These are phyloP conservation scores for Aureobasidium melanogenum DNA, from an alignment of 2,329 filamentous ascomycete species.

Conservation along the genomic window DNA sequence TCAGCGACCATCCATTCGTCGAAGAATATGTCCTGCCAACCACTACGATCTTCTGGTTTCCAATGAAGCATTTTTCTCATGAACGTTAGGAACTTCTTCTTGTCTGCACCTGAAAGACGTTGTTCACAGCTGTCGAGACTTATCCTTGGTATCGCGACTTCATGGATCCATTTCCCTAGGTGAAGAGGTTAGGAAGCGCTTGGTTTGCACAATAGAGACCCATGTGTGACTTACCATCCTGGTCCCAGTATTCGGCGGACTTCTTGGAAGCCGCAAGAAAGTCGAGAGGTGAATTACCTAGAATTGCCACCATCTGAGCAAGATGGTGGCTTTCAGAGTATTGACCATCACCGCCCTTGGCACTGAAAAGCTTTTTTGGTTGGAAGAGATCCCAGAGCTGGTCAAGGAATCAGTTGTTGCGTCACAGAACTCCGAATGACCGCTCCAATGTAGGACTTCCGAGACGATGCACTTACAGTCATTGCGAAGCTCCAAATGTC, in stretches of 20 bases:
- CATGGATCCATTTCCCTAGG: slow-evolving; percentile 23
- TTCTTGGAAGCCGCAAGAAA: slow-evolving; percentile 13
- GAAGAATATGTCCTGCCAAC: slow-evolving; percentile 16
- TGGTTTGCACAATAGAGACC: not conserved
- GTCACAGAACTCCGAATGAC: not conserved
- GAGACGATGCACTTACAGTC: slow-evolving; percentile 23
- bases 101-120: slow-evolving; percentile 20
- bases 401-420: not conserved
- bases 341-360: slow-evolving; percentile 17
- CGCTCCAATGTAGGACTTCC: not conserved
- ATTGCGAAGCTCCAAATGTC: slow-evolving; percentile 33
- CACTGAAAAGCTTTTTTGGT: slow-evolving; percentile 25
- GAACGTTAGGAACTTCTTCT: slow-evolving; percentile 24
- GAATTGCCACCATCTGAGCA: slow-evolving; percentile 15
- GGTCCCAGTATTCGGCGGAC: slow-evolving; percentile 2
- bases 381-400: slow-evolving; percentile 33
- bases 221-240: slow-evolving; percentile 7
- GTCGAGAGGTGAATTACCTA: slow-evolving; percentile 17
- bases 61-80: slow-evolving; percentile 29
- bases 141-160: slow-evolving; percentile 22
- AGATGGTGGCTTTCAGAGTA: slow-evolving; percentile 18
- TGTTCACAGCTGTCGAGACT: slow-evolving; percentile 21
- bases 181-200: not conserved
- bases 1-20: slow-evolving; percentile 21
- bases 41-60: slow-evolving; percentile 23